phyloP scores from a whole-genome alignment of 2,329 filamentous ascomycete species.

The Laburnicola sp. region DNA sequence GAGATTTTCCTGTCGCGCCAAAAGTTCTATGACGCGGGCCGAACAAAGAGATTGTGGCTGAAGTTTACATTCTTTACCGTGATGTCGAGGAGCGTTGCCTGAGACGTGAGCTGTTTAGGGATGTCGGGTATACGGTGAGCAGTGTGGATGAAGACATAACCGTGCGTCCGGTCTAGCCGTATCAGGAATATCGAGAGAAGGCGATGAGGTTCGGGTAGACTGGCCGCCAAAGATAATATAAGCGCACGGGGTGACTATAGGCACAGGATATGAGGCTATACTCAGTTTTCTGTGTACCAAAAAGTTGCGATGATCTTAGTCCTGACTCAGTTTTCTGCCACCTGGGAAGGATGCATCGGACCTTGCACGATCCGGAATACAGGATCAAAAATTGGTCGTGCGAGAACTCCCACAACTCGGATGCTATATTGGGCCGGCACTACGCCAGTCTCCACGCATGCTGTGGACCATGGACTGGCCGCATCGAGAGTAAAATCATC shows the following conservation, averaged over 20 bases:
- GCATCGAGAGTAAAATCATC: background rate
- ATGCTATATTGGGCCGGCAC: background rate
- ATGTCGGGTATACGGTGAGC: conserved; percentile 13
- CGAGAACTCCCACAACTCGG: no score
- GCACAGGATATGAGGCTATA: background rate
- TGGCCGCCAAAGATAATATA: conserved; percentile 2
- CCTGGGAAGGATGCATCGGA: background rate
- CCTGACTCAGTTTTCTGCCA: background rate
- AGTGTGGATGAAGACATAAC: conserved; percentile 18
- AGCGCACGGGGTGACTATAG: conserved; percentile 7
- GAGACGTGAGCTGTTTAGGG: conserved; percentile 34
- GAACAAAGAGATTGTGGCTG: conserved; percentile 28
- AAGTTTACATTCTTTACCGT: conserved; percentile 11
- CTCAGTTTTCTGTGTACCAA: background rate
- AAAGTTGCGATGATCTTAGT: background rate
- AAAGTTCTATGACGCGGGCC: conserved; percentile 16
- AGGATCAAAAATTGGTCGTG: background rate
- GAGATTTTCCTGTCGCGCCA: conserved; percentile 16
- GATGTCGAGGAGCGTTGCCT: conserved; percentile 12
- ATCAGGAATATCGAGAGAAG: conserved; percentile 2
- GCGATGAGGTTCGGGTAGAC: background rate
- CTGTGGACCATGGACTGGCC: background rate
- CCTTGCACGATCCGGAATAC: background rate
- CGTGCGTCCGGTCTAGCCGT: conserved; percentile 16
- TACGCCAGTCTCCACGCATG: background rate